Evolutionary conservation across 2,329 filamentous ascomycete genomes (phyloP).

Genomic region (Exophiala sp.): DNA sequence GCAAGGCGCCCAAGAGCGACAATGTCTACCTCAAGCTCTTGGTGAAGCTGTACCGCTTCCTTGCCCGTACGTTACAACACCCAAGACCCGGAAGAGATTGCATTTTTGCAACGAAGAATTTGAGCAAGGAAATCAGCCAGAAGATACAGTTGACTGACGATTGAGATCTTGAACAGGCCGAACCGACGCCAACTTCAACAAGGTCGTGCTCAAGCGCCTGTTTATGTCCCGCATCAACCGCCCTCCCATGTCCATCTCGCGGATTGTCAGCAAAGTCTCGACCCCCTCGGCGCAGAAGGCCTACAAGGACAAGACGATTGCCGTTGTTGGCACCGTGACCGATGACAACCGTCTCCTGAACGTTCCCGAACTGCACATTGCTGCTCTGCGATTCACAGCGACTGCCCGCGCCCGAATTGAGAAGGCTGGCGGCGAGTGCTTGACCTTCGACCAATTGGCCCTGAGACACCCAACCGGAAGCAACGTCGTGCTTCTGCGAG

Average conservation of each 20-base stretch:
- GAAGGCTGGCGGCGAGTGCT: slow-evolving; percentile 87
- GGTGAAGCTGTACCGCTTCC: slow-evolving; percentile 97
- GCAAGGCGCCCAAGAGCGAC: slow-evolving; percentile 94
- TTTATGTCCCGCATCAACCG: slow-evolving; percentile 99
- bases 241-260: slow-evolving; percentile 87
- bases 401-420: slow-evolving; percentile 89
- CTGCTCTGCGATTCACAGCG: slow-evolving; percentile 92
- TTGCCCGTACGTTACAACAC: slow-evolving; percentile 69
- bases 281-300: slow-evolving; percentile 50
- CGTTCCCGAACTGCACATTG: slow-evolving; percentile 87
- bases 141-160: background rate
- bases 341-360: slow-evolving; percentile 92
- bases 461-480: slow-evolving; percentile 89
- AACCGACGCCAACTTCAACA: slow-evolving; percentile 97
- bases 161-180: slow-evolving; percentile 55
- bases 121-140: background rate
- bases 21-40: slow-evolving; percentile 96
- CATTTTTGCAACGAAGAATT: background rate
- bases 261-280: slow-evolving; percentile 63
- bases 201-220: slow-evolving; percentile 92
- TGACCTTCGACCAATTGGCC: slow-evolving; percentile 96
- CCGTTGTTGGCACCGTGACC: slow-evolving; percentile 90
- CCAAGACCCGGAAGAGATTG: no score
- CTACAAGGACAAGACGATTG: slow-evolving; percentile 68
- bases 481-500: slow-evolving; percentile 95